Base-by-base conservation (phyloP, 345 rosid species). In the Citrus glauca region DNA sequence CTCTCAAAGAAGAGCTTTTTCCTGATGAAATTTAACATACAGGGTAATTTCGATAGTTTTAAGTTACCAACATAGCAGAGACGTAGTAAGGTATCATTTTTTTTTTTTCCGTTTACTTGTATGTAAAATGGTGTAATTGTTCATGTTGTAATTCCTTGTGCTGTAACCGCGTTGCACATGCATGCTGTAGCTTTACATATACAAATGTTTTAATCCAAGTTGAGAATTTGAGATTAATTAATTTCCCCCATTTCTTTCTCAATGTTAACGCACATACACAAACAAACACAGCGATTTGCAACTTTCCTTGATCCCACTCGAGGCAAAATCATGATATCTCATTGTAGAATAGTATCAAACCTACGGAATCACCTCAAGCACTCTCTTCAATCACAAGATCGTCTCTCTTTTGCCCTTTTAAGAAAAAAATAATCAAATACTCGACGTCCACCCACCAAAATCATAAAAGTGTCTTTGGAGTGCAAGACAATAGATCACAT, bases 1-100 rank as follows among this genome's bases (percentile, higher is more conserved):
- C 91, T 2, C 89, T 96, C n/a, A 94, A 95, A 72, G 92, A 92
- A 24, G 97, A 90, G 71, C 75, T 90, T 66, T 91, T 94, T 84
- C 97, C 98, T 35, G 97, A 89, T 22, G 89, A 83, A 8, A 67
- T 82, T 4, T 82, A 45, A 80, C 45, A 35, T 10, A 33, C 24
- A 4, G 37, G 2, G 35, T 27, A 53, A 27, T 69, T 55, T 71
- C 2, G 40, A 50, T 55, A 33, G 33, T 4, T 2, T 33, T 24
- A 48, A 20, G 50, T 59, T 59, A 13, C 50, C 20, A 22, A 20
- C 16, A 28, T 38, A 61, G 13, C 55, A 61, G 72, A 27, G 17
- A 20, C 16, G 56, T 24, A 24, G 67, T 24, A 33, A 20, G 25
- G 59, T 50, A 56, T 2, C 65, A 72, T 32, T 19, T 30, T 6